These are phyloP conservation scores for Crepidotus sp. DNA, from an alignment of 1,284 basidiomycete species.

Conservation along the genomic window DNA sequence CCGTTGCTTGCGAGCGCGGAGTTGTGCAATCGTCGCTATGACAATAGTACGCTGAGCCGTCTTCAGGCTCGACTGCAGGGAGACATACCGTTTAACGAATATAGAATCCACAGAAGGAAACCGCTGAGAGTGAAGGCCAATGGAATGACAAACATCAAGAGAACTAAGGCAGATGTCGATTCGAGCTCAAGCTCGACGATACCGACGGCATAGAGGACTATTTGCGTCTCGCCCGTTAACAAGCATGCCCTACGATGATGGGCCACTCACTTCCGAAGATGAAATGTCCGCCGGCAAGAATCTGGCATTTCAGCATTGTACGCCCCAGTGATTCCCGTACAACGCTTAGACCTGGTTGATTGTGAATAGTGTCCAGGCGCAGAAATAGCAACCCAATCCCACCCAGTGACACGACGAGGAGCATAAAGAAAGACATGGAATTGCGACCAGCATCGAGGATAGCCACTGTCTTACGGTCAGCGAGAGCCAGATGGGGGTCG, in stretches of 20 bases:
- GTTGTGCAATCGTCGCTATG: constrained; percentile 75
- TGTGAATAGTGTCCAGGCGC: background rate
- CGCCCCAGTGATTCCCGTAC: constrained; percentile 72
- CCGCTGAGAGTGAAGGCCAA: constrained; percentile 89
- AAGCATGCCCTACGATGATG: background rate
- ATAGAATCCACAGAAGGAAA: constrained; percentile 94
- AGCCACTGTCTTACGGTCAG: constrained; percentile 44
- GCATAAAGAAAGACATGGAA: constrained; percentile 90
- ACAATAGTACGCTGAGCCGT: constrained; percentile 11
- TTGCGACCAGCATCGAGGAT: constrained; percentile 92
- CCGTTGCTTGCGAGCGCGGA: constrained; percentile 76
- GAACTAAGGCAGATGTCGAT: constrained; percentile 69
- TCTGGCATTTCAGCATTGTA: constrained; percentile 71
- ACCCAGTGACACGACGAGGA: constrained; percentile 82
- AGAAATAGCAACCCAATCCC: background rate
- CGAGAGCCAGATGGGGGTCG: background rate
- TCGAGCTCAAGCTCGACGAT: constrained; percentile 90
- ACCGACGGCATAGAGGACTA: constrained; percentile 86
- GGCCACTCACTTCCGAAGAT: constrained; percentile 74
- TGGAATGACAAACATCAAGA: constrained; percentile 85
- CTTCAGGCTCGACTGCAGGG: background rate
- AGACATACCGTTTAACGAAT: constrained; percentile 70
- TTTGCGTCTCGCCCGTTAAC: constrained; percentile 4
- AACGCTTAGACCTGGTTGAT: constrained; percentile 53
- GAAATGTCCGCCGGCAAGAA: constrained; percentile 79